Conservation (phyloP, 169 alveolate genomes). For the Plasmodium cynomolgi region DNA sequence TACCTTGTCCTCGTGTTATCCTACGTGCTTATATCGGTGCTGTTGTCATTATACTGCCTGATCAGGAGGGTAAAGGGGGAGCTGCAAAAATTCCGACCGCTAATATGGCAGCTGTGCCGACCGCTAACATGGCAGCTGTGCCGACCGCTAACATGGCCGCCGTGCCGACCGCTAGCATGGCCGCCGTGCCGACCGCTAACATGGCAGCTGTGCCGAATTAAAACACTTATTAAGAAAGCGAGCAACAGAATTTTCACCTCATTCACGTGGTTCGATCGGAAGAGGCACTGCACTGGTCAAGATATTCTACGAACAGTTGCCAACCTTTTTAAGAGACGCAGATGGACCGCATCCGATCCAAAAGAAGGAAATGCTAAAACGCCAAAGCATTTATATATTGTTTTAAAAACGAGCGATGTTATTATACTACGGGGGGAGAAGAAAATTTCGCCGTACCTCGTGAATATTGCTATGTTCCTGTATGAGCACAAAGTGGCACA, state of each 20-base stretch:
- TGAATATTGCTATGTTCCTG: conserved; percentile 15
- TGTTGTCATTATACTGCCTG: conserved; percentile 12
- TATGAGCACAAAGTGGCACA: conserved; percentile 19
- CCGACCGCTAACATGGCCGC: no score
- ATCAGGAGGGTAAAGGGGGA: neutral
- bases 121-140: neutral
- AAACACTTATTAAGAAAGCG: neutral
- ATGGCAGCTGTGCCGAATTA: neutral
- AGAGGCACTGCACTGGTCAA: neutral
- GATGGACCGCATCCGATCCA: neutral
- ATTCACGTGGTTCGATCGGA: neutral
- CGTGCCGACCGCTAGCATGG: no score
- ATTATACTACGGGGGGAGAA: conserved; percentile 2
- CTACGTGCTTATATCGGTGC: conserved; percentile 10
- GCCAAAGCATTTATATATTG: conserved; percentile 58
- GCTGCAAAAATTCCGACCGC: no score
- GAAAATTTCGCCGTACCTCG: conserved; percentile 14
- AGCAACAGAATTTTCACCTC: neutral
- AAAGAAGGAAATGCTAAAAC: neutral
- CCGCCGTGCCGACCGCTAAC: neutral
- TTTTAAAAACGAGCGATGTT: conserved; percentile 36
- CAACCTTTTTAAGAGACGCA: neutral
- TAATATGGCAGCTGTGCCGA: no score
- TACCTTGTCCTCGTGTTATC: neutral
- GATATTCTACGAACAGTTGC: neutral